These are phyloP conservation scores for Aspergillus thermomutatus DNA, from an alignment of 2,329 filamentous ascomycete genomes.

Conservation along the genomic window DNA sequence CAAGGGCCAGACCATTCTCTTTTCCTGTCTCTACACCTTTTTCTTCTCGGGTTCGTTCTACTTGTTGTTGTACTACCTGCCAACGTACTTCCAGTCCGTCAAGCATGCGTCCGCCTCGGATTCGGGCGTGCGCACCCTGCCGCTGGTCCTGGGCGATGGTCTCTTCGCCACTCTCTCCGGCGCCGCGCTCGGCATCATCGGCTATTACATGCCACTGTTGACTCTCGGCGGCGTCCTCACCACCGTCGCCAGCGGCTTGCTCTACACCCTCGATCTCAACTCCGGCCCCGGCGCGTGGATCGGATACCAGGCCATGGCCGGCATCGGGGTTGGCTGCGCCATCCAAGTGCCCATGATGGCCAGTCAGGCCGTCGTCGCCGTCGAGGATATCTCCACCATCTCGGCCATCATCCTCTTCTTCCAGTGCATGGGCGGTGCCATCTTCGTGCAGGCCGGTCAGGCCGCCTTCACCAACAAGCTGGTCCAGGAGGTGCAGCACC, in stretches of 20 bases:
- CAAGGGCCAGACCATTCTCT: slow-evolving; percentile 8
- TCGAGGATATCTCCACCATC: not conserved
- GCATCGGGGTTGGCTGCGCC: not conserved
- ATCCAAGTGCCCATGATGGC: slow-evolving; percentile 1
- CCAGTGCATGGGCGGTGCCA: not conserved
- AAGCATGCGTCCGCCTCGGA: not conserved
- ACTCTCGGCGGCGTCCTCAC: not conserved
- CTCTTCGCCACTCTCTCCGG: not conserved
- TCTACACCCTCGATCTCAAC: not conserved
- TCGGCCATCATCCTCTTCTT: not conserved
- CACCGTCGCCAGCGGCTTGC: not conserved
- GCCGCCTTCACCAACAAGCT: not conserved
- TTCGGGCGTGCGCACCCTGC: not conserved
- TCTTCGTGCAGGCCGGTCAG: not conserved
- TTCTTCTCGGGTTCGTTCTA: not conserved
- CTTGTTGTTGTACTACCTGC: not conserved
- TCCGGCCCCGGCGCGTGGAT: not conserved
- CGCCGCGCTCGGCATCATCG: not conserved
- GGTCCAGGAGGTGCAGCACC: not conserved
- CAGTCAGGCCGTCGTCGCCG: not conserved
- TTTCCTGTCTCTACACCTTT: not conserved
- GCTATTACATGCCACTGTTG: not conserved
- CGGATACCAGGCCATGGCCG: not conserved
- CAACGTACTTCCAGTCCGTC: not conserved
- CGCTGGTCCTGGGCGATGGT: not conserved